Evolutionary conservation across 192 early-diverging fungal genomes (phyloP), one percentile per base, ranked within the genome.

Genomic region (Coemansia sp.): DNA sequence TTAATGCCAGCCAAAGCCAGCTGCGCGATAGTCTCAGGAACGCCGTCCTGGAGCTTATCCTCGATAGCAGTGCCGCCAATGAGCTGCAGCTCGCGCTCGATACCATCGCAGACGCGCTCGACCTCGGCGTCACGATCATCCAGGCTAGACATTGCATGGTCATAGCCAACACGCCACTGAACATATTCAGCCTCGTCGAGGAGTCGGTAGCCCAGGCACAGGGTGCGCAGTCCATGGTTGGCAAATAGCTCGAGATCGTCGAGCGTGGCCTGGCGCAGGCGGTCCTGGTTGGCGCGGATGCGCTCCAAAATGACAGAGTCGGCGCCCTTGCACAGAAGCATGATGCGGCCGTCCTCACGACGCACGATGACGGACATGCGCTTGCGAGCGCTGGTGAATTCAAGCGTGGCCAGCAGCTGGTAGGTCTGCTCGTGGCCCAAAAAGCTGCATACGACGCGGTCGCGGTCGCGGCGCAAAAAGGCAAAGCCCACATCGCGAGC

Each of bases 31-130:
- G 92, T 91, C 64, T 95, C 94, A 7, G 97, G 96, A 3, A 99
- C 97, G 65, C 94, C 95, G n/a, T 95, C 95, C 75, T 99, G 97
- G 16, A 99, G 89, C 82, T 92, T 90, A 75, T 99, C 97, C 84
- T 99, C 97, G 58, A 99, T 98, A 6, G 97, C 97, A 0, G 97
- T 99, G n/a, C 93, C 95, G 61, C 97, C 97, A 60, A 97, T 83
- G 46, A 99, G 77, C 66, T 88, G 85, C 64, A 99, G 69, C 3
- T 88, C 84, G 38, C 77, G 84, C 76, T 99, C 97, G 32, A 97
- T 94, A 21, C 81, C 70, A 52, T 94, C 93, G 64, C 91, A 90
- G 0, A 87, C 89, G 23, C 74, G 86, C 46, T 96, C 96, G 42
- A 95, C 87, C 61, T 88, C 88, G 35, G 86, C 85, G 17, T 98